Evolutionary conservation across 176 grass and related monocot genomes (phyloP).

Genomic region (Oryza punctata): DNA sequence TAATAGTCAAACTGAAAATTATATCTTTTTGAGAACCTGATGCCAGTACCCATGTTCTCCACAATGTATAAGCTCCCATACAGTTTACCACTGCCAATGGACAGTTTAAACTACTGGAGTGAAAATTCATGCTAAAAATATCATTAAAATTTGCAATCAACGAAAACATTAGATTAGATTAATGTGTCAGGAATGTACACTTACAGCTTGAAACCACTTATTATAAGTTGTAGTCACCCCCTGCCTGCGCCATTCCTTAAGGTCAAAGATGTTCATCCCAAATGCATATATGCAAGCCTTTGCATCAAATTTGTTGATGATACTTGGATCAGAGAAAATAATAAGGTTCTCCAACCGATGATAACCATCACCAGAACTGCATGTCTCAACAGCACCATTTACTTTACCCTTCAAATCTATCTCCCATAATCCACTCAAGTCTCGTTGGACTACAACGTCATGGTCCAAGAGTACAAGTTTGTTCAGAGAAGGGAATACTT

Average conservation of each 20-base stretch:
- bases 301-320: conserved; percentile 56
- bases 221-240: conserved; percentile 51
- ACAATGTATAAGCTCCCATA: background rate
- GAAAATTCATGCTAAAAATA: background rate
- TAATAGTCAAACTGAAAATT: background rate
- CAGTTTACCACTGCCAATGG: background rate
- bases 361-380: conserved; percentile 39
- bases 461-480: conserved; percentile 91
- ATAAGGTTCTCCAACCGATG: conserved; percentile 59
- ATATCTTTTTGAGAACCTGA: background rate
- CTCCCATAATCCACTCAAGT: conserved; percentile 62
- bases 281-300: conserved; percentile 72
- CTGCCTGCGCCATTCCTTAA: conserved; percentile 70
- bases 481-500: conserved; percentile 76
- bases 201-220: conserved; percentile 78
- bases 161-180: background rate
- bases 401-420: conserved; percentile 72
- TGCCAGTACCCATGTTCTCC: background rate
- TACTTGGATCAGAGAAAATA: conserved; percentile 67
- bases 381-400: conserved; percentile 64
- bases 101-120: background rate
- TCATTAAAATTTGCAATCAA: background rate
- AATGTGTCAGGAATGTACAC: background rate
- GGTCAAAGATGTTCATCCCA: conserved; percentile 88
- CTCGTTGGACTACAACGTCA: conserved; percentile 83